Evolutionary conservation across 2,329 filamentous ascomycete genomes (phyloP).

Genomic region (Tricladium varicosporioides): DNA sequence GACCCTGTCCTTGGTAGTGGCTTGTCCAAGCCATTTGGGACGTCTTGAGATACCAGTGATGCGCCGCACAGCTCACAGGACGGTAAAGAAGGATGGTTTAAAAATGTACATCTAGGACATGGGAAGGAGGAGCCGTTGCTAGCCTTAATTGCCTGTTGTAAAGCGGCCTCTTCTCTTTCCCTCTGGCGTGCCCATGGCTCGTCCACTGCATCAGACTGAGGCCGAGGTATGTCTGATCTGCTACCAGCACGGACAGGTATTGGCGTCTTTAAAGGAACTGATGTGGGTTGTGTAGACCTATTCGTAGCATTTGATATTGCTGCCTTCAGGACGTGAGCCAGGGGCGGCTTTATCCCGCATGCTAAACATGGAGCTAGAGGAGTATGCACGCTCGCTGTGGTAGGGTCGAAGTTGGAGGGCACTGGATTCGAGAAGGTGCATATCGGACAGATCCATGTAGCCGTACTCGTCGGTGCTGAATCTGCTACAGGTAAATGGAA

Average conservation of each 20-base stretch:
- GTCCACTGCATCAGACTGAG: slow-evolving; percentile 24
- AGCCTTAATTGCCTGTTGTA: slow-evolving; percentile 12
- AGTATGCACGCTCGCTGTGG: slow-evolving; percentile 74
- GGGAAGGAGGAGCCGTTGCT: slow-evolving; percentile 47
- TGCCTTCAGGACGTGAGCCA: slow-evolving; percentile 81
- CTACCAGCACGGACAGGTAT: slow-evolving; percentile 27
- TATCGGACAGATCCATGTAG: slow-evolving; percentile 94
- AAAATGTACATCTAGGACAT: slow-evolving; percentile 89
- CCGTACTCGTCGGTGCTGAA: slow-evolving; percentile 52
- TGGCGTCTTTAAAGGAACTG: slow-evolving; percentile 29
- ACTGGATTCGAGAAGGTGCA: slow-evolving; percentile 93
- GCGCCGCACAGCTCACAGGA: slow-evolving; percentile 91
- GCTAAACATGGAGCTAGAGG: slow-evolving; percentile 83
- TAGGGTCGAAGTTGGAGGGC: slow-evolving; percentile 88
- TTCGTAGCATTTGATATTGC: slow-evolving; percentile 73
- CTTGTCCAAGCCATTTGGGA: slow-evolving; percentile 41
- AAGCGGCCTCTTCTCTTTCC: neutral
- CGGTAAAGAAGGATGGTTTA: slow-evolving; percentile 83
- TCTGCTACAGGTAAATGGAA: slow-evolving; percentile 45
- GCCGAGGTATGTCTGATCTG: slow-evolving; percentile 20
- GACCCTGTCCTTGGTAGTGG: slow-evolving; percentile 62
- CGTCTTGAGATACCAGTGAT: slow-evolving; percentile 59
- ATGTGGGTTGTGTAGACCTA: slow-evolving; percentile 38
- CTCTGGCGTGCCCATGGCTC: slow-evolving; percentile 9
- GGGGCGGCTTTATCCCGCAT: slow-evolving; percentile 88